Percentiles rank a stretch among this genome's conserved stretches.
Evolutionary conservation across 148 eudicot species (phyloP).

Genomic region (Cornus controversa): DNA sequence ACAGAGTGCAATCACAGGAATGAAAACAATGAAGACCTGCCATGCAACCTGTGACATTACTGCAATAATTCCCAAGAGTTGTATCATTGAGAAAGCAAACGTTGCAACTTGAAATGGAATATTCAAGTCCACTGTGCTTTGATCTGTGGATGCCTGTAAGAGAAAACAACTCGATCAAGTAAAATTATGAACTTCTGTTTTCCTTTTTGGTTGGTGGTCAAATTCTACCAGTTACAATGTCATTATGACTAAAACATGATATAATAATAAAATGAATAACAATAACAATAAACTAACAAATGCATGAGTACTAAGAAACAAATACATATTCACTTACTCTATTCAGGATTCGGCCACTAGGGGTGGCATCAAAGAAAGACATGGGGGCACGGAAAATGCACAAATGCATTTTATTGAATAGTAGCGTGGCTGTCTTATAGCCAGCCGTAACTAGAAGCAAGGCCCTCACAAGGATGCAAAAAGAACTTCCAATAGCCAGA

Average conservation of each 20-base stretch:
- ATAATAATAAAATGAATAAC: background rate
- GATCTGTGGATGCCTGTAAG: conserved; percentile 58
- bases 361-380: conserved; percentile 57
- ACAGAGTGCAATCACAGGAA: conserved; percentile 41
- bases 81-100: conserved; percentile 37
- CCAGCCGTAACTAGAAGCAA: conserved; percentile 22
- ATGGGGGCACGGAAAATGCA: conserved; percentile 53
- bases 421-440: conserved; percentile 38
- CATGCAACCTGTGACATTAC: conserved; percentile 55
- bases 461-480: conserved; percentile 31
- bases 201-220: no score
- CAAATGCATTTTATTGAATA: conserved; percentile 46
- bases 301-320: background rate
- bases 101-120: conserved; percentile 27
- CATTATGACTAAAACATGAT: background rate
- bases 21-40: conserved; percentile 49
- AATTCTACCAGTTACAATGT: background rate
- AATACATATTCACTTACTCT: conserved; percentile 25
- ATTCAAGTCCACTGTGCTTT: conserved; percentile 40
- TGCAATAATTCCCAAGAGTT: conserved; percentile 40
- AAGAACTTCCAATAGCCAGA: conserved; percentile 33
- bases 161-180: background rate
- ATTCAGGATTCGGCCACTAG: conserved; percentile 51
- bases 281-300: background rate
- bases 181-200: no score